Evolutionary conservation across 768 basidiomycete genomes (phyloP).

Genomic region (Mycena filopes): DNA sequence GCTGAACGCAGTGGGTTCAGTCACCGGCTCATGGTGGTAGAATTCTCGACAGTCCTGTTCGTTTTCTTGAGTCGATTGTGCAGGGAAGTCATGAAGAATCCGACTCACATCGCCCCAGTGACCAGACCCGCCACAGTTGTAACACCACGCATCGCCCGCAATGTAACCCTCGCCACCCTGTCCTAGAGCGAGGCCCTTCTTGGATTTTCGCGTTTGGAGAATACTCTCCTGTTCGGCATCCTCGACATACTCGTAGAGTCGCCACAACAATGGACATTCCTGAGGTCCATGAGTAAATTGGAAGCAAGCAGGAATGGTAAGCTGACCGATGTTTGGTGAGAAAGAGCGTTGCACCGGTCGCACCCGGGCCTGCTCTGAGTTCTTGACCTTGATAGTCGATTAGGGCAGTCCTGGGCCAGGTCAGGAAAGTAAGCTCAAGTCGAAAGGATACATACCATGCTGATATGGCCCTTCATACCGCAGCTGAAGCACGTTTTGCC

Average conservation of each 20-base stretch:
- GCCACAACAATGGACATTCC: conserved; percentile 89
- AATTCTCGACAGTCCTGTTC: conserved; percentile 72
- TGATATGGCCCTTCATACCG: conserved; percentile 87
- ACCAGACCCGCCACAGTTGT: conserved; percentile 78
- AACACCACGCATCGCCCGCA: conserved; percentile 80
- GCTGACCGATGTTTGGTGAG: conserved; percentile 73
- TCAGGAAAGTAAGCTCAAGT: not conserved
- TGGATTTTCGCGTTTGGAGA: conserved; percentile 59
- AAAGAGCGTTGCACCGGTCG: conserved; percentile 73
- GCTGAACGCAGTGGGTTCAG: conserved; percentile 77
- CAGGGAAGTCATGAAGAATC: not conserved
- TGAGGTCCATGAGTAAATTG: conserved; percentile 38
- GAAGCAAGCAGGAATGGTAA: not conserved
- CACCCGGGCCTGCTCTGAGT: conserved; percentile 46
- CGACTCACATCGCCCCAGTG: conserved; percentile 82
- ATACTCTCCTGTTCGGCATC: conserved; percentile 60
- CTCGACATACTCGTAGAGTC: conserved; percentile 78
- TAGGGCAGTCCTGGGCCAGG: conserved; percentile 71
- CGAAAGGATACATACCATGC: conserved; percentile 52
- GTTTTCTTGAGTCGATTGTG: conserved; percentile 1
- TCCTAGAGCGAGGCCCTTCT: conserved; percentile 62
- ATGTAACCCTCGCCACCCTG: conserved; percentile 85
- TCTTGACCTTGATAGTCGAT: conserved; percentile 47
- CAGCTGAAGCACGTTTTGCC: conserved; percentile 84
- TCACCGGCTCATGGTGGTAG: conserved; percentile 52